Percentiles rank a stretch among this genome's conserved stretches.
These are phyloP conservation scores for Mycogone perniciosa DNA, from an alignment of 2,329 filamentous ascomycete genomes.

Conservation along the genomic window DNA sequence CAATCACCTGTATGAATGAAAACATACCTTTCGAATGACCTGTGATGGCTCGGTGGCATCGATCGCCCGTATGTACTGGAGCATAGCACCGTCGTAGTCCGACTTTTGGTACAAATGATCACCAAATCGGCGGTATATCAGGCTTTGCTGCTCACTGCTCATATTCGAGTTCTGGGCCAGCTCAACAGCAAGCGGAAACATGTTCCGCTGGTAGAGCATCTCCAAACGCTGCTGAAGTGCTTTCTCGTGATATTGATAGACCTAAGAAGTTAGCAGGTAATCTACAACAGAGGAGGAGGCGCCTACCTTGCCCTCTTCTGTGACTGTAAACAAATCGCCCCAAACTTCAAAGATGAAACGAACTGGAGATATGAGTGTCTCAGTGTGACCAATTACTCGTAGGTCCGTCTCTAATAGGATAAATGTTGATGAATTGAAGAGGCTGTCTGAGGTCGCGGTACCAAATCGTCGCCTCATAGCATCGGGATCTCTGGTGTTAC, in stretches of 20 bases:
- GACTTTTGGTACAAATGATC: conserved; percentile 92
- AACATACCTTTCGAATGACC: conserved; percentile 75
- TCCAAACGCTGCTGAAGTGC: conserved; percentile 84
- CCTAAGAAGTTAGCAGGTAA: conserved; percentile 36
- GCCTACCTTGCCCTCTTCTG: conserved; percentile 80
- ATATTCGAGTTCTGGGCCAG: conserved; percentile 84
- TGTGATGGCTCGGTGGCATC: conserved; percentile 95
- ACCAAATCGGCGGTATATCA: conserved; percentile 89
- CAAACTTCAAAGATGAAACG: conserved; percentile 78
- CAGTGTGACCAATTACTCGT: conserved; percentile 82
- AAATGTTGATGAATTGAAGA: conserved; percentile 84
- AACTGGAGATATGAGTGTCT: conserved; percentile 74
- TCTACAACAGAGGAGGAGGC: no score
- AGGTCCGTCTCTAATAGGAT: conserved; percentile 87
- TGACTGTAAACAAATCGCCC: conserved; percentile 87
- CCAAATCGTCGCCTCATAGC: conserved; percentile 67
- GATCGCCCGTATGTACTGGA: conserved; percentile 93
- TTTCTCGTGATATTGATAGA: conserved; percentile 87
- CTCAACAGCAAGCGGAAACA: conserved; percentile 87
- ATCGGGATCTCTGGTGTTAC: conserved; percentile 51
- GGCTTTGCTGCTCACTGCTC: conserved; percentile 73
- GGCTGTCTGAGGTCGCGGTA: conserved; percentile 59
- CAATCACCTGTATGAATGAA: neutral
- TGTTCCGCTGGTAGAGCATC: conserved; percentile 86
- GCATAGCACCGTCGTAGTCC: conserved; percentile 97